Conservation (phyloP, 257 asterid species). For the Verbena officinalis region DNA sequence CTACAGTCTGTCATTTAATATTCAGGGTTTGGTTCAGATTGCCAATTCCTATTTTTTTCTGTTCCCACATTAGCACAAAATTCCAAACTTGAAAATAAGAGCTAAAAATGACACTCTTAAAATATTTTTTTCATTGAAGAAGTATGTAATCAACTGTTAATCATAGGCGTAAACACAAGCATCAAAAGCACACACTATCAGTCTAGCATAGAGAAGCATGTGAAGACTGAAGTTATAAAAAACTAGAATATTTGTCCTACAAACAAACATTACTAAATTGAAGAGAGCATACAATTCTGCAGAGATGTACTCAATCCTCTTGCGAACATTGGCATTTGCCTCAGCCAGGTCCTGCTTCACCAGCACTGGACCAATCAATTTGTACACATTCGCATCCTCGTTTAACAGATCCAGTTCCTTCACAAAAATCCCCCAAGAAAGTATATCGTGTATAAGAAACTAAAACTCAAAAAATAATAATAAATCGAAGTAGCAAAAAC, state of each 20-base stretch:
- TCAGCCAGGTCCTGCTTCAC: constrained; percentile 98
- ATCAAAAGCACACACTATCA: constrained; percentile 13
- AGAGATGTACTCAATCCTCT: constrained; percentile 91
- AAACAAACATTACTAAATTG: constrained; percentile 17
- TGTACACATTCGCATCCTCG: constrained; percentile 92
- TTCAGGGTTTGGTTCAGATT: background rate
- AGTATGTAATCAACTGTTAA: constrained; percentile 10
- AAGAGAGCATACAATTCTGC: constrained; percentile 73
- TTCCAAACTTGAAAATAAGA: background rate
- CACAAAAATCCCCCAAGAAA: constrained; percentile 18
- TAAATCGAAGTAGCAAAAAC: background rate
- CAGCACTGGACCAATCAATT: constrained; percentile 90
- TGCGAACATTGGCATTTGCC: constrained; percentile 94
- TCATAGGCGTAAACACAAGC: background rate
- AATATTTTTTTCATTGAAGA: background rate
- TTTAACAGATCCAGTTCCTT: constrained; percentile 90
- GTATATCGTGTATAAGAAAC: background rate
- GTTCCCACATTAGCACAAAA: constrained; percentile 9
- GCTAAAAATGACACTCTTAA: constrained; percentile 4
- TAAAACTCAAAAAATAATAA: no score
- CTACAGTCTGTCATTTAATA: background rate
- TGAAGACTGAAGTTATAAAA: background rate
- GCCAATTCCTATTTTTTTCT: no score
- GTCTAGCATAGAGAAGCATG: constrained; percentile 7
- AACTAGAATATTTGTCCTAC: background rate